Evolutionary conservation across 768 basidiomycete genomes (phyloP), one percentile per base, ranked within the genome.

Genomic region (Podaxis mareebaensis): DNA sequence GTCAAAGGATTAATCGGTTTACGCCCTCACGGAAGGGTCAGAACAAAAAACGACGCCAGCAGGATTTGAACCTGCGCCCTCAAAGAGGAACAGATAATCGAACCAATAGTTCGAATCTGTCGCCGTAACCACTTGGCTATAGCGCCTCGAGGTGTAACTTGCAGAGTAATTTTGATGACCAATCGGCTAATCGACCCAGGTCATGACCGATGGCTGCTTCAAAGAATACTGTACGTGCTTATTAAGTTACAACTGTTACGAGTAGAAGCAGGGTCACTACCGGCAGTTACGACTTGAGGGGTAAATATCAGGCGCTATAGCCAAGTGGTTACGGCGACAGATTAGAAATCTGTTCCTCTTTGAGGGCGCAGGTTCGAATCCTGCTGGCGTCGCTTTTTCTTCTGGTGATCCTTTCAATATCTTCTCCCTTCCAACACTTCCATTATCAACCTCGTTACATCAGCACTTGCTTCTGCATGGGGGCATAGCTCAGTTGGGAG

Each of bases 111-210:
- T 85, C 85, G 85, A 86, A 85, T 88, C 85, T 85, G 84, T 87
- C 86, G 86, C 86, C 82, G 83, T 88, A 87, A 87, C 86, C 85
- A 86, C 86, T 87, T 87, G 83, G 86, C 85, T 86, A 88, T 87
- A 85, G 86, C 84, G 85, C 85, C 86, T 71, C 62, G 24, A 17
- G 20, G 15, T 6, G 44, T 3, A 17, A 10, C 15, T 22, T 0
- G 10, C 20, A 20, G 7, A 17, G 44, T 8, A 20, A 0, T 8
- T 0, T n/a, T 15, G 7, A 20, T 7, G 17, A 8, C 17, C 20
- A 46, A 3, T 17, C 7, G 17, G 1, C 44, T n/a, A 8, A 46
- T 20, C 12, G 15, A 13, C 12, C 12, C 12, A 13, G 15, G 17
- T 46, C 44, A 46, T 46, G 17, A 17, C 4, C 17, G 42, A n/a